phyloP scores from a whole-genome alignment of 306 rosid species.

The Castanospermum australe region DNA sequence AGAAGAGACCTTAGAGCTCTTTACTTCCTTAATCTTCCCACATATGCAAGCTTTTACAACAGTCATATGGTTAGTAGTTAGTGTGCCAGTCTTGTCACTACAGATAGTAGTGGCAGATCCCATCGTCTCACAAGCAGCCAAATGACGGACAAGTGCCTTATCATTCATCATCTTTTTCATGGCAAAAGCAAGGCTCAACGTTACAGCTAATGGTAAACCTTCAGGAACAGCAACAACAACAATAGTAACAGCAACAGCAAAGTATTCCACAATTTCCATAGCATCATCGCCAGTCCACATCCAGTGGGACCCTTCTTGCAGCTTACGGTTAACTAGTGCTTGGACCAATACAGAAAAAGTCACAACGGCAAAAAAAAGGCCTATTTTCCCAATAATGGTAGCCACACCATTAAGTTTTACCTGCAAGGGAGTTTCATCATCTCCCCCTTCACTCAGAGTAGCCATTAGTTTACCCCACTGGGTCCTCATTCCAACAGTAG shows the following conservation, averaged over 20 bases:
- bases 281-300: conserved; percentile 88
- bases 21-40: conserved; percentile 65
- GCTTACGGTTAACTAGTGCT: conserved; percentile 81
- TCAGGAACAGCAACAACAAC: conserved; percentile 99
- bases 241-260: conserved; percentile 93
- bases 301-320: conserved; percentile 79
- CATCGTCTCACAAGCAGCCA: conserved; percentile 99
- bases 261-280: conserved; percentile 78
- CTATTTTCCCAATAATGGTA: conserved; percentile 94
- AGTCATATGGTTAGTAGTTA: conserved; percentile 96
- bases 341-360: conserved; percentile 92
- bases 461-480: conserved; percentile 99
- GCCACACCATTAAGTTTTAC: conserved; percentile 99
- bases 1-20: conserved; percentile 46
- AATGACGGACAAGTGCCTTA: conserved; percentile 92
- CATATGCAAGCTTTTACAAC: conserved; percentile 87
- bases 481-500: conserved; percentile 98
- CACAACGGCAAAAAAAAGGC: conserved; percentile 88
- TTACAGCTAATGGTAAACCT: conserved; percentile 97
- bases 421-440: conserved; percentile 99
- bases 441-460: conserved; percentile 97
- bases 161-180: conserved; percentile 99
- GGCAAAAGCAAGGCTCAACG: conserved; percentile 97
- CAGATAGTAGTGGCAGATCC: conserved; percentile 96
- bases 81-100: conserved; percentile 97